Base-by-base conservation (phyloP, 2,329 filamentous ascomycete genomes). In the Ustulina deusta region DNA sequence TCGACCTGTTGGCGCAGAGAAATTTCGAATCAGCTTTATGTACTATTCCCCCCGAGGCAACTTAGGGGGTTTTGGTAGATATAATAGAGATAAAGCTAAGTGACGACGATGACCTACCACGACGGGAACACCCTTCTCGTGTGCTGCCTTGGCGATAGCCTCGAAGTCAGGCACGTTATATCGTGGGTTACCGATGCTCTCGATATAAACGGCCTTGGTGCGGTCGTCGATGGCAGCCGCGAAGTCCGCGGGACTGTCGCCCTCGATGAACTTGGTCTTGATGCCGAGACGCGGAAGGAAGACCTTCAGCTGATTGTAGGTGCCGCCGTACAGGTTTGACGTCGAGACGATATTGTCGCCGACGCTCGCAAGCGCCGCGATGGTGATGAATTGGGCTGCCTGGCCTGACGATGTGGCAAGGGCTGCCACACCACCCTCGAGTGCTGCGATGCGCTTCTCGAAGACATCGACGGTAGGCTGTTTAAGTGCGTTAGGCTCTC, bases 281-380 rank as follows among this genome's bases (percentile, higher is more conserved):
- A 98, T 94, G 69, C 95, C 95, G 52, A 97, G 82, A n/a, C 94
- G 89, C 6, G 93, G 91, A 63, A 97, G 85, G 73, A 93, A 87
- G 52, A 97, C 94, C 83, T 97, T 97, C 83, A 97, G 89, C 84
- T 97, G 95, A 83, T 98, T 97, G 85, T 97, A 97, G 17, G 95
- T 97, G 79, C 94, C 94, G 72, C 94, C 94, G 81, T 97, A 97
- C 65, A 97, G 84, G 82, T 97, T 97, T 58, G 91, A 90, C 6
- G 95, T 97, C 13, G 93, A 91, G 59, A 97, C 88, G 74, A 97
- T 97, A 84, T 97, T 97, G 84, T 97, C 94, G 55, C 95, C 95
- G 0, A 90, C 87, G 69, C 93, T 89, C 4, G 93, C 93, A n/a
- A 98, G 89, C 6, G 94, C 90, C 27, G 89, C 86, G 75, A 97